A percentile compares a stretch with the other conserved stretches of the same genome.
Conservation (phyloP, 106 monocot species). For the Dioscorea alata region DNA sequence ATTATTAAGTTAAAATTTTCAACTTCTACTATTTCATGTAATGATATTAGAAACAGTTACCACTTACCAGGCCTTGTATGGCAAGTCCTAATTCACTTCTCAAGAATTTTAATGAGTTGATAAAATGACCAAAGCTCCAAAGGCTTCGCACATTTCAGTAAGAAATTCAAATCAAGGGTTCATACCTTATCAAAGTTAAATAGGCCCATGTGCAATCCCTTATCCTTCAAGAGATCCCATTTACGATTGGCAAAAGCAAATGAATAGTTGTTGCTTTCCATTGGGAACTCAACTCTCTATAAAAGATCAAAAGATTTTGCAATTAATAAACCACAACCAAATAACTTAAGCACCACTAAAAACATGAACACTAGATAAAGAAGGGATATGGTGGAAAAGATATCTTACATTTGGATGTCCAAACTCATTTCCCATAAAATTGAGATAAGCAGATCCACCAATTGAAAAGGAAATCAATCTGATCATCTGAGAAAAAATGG, state of each 20-base stretch:
- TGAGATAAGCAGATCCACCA: slow-evolving; percentile 75
- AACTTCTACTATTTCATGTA: too few species aligned
- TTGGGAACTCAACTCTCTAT: slow-evolving; percentile 95
- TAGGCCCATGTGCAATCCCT: slow-evolving; percentile 52
- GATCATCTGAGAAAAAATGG: slow-evolving; percentile 58
- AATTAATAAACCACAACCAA: background rate
- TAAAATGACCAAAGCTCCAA: too few species aligned
- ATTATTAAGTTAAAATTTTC: too few species aligned
- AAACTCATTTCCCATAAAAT: slow-evolving; percentile 99
- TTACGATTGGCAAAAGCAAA: slow-evolving; percentile 59
- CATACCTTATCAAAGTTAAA: slow-evolving; percentile 94
- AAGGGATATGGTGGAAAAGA: background rate
- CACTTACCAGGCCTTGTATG: too few species aligned
- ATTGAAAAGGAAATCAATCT: slow-evolving; percentile 82
- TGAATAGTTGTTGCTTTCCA: slow-evolving; percentile 74
- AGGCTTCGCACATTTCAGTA: too few species aligned
- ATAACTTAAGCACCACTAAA: slow-evolving; percentile 4
- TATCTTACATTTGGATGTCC: slow-evolving; percentile 90
- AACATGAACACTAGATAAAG: background rate
- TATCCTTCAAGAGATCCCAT: slow-evolving; percentile 59
- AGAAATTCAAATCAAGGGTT: background rate
- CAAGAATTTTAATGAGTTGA: too few species aligned
- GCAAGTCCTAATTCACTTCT: too few species aligned
- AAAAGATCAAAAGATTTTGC: slow-evolving; percentile 3
- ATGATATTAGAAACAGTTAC: too few species aligned